phyloP scores from a whole-genome alignment of 2,329 filamentous ascomycete genomes.

The Trichoderma brevicompactum region DNA sequence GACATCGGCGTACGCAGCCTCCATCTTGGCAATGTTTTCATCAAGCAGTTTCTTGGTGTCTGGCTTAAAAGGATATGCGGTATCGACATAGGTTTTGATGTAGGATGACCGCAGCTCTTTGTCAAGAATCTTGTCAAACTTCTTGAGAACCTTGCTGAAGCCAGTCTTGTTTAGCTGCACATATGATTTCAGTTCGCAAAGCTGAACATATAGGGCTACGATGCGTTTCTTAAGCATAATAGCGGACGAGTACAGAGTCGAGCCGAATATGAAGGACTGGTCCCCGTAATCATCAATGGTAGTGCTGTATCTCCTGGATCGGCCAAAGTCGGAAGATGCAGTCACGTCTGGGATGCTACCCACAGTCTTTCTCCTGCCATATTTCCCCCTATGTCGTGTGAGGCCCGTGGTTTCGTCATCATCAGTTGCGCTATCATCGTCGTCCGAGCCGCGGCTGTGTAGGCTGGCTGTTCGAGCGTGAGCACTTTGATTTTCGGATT shows the following conservation, averaged over 20 bases:
- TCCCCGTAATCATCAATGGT: conserved; percentile 80
- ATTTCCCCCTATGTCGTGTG: conserved; percentile 49
- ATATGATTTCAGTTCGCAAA: conserved; percentile 95
- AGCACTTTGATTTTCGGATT: conserved; percentile 37
- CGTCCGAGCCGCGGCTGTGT: conserved; percentile 50
- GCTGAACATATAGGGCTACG: conserved; percentile 82
- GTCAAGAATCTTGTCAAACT: conserved; percentile 96
- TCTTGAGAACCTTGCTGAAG: conserved; percentile 95
- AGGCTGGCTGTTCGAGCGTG: conserved; percentile 41
- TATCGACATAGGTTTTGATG: conserved; percentile 72
- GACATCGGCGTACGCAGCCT: conserved; percentile 77
- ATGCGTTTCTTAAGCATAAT: conserved; percentile 93
- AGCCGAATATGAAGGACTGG: conserved; percentile 67
- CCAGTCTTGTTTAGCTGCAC: conserved; percentile 95
- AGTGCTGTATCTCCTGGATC: conserved; percentile 66
- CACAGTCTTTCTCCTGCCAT: conserved; percentile 46
- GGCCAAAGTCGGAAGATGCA: conserved; percentile 62
- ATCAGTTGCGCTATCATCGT: conserved; percentile 66
- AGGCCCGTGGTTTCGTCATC: conserved; percentile 63
- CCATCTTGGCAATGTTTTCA: conserved; percentile 73
- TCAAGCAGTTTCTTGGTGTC: conserved; percentile 73
- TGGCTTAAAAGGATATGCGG: conserved; percentile 79
- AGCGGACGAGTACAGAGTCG: conserved; percentile 65
- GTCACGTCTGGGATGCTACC: conserved; percentile 57
- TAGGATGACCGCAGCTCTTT: conserved; percentile 78